phyloP scores from a whole-genome alignment of 78 protist genomes.

The Pigoraptor vietnamica region DNA sequence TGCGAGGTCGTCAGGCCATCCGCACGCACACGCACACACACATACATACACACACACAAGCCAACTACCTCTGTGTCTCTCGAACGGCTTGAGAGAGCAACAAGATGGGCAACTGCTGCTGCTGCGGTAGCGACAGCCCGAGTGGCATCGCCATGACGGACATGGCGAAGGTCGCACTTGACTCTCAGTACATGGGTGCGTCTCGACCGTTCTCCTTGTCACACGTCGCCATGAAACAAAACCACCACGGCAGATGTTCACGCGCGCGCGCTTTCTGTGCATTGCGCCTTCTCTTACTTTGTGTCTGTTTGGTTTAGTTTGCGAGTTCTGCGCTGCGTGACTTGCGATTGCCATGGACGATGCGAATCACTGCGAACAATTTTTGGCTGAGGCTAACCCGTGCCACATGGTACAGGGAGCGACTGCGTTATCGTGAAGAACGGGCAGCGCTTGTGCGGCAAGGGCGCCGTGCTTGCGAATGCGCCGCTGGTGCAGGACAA shows the following conservation, averaged over 20 bases:
- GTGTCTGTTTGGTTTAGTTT: background rate
- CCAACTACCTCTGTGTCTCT: no score
- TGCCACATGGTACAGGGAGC: constrained; percentile 6
- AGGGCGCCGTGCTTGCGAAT: constrained; percentile 21
- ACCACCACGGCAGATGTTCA: no score
- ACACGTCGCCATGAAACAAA: no score
- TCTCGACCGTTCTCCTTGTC: background rate
- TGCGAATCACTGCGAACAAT: background rate
- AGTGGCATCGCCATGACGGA: background rate
- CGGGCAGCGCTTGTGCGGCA: constrained; percentile 23
- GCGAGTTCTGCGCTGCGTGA: background rate
- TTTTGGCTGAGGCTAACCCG: background rate
- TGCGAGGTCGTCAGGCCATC: no score
- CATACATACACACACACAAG: no score
- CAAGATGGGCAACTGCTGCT: background rate
- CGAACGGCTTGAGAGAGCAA: no score
- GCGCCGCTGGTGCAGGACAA: constrained; percentile 38
- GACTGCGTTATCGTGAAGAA: constrained; percentile 28
- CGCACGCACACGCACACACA: no score
- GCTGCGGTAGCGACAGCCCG: background rate
- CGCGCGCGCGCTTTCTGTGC: no score
- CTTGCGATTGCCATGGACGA: background rate
- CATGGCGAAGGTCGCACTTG: constrained; percentile 17
- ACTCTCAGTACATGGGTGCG: background rate
- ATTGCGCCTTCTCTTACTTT: background rate